These are phyloP conservation scores for Drechslerella stenobrocha DNA, from an alignment of 2,329 filamentous ascomycete genomes.

Conservation along the genomic window DNA sequence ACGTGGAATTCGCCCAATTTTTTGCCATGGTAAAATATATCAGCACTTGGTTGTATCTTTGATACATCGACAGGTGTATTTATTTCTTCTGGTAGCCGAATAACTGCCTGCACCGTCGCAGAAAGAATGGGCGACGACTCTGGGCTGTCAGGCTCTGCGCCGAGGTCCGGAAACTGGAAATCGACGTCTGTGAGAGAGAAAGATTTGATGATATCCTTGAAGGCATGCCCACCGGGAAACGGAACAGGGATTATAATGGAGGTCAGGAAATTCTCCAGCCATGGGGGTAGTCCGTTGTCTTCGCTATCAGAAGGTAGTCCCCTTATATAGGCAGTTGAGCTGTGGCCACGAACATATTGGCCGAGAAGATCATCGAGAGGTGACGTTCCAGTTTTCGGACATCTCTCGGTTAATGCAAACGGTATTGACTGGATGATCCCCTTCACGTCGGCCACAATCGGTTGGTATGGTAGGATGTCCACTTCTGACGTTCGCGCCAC, in stretches of 20 bases:
- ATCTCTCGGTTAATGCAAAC: conserved; percentile 70
- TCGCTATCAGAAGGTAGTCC: conserved; percentile 67
- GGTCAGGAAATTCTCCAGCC: conserved; percentile 78
- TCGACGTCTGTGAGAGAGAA: conserved; percentile 84
- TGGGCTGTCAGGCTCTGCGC: conserved; percentile 73
- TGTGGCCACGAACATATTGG: conserved; percentile 77
- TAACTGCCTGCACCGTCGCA: conserved; percentile 76
- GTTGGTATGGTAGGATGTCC: conserved; percentile 67
- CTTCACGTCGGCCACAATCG: conserved; percentile 70
- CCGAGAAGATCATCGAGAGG: conserved; percentile 81
- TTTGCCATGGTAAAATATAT: conserved; percentile 75
- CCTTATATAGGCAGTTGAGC: conserved; percentile 78
- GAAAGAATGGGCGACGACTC: conserved; percentile 77
- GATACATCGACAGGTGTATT: conserved; percentile 81
- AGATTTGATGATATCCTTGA: conserved; percentile 81
- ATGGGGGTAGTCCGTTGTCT: conserved; percentile 70
- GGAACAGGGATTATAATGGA: conserved; percentile 82
- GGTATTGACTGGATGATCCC: conserved; percentile 75
- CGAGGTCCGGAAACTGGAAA: conserved; percentile 79
- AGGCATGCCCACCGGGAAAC: conserved; percentile 72
- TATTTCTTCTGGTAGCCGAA: conserved; percentile 79
- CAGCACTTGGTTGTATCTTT: conserved; percentile 72
- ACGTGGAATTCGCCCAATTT: conserved; percentile 82
- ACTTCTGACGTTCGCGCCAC: conserved; percentile 71
- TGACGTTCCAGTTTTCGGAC: conserved; percentile 75